Conservation (phyloP, 805 yeast species). For the Teunomyces stri region DNA sequence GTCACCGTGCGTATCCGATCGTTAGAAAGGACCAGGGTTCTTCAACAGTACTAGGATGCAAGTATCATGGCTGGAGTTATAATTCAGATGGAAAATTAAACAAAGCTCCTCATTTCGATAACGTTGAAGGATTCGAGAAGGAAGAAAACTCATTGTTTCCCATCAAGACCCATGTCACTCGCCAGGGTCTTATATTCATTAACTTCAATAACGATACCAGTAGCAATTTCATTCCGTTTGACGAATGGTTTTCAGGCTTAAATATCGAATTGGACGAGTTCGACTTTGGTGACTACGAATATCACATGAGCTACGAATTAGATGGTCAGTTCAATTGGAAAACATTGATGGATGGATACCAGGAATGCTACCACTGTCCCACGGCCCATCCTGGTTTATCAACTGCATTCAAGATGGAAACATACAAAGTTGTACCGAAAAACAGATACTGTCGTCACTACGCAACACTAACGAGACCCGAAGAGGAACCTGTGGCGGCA, state of each 20-base stretch:
- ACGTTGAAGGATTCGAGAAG: conserved; percentile 57
- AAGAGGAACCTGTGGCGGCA: conserved; percentile 26
- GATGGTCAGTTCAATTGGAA: conserved; percentile 68
- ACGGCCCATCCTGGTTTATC: conserved; percentile 64
- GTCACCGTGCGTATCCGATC: conserved; percentile 65
- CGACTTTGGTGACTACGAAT: conserved; percentile 60
- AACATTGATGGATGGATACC: conserved; percentile 65
- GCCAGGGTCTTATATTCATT: conserved; percentile 56
- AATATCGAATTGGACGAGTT: conserved; percentile 53
- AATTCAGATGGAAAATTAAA: conserved; percentile 57
- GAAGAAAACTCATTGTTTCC: conserved; percentile 54
- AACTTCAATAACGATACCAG: conserved; percentile 47
- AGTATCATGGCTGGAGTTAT: conserved; percentile 66
- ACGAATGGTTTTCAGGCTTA: conserved; percentile 51
- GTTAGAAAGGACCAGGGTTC: conserved; percentile 58
- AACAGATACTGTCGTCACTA: conserved; percentile 60
- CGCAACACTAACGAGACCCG: conserved; percentile 47
- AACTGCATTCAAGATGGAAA: conserved; percentile 58
- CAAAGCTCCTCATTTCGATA: conserved; percentile 62
- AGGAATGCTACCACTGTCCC: conserved; percentile 68
- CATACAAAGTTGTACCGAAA: conserved; percentile 63
- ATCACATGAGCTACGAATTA: conserved; percentile 62
- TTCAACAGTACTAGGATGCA: conserved; percentile 56
- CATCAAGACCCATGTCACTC: conserved; percentile 52
- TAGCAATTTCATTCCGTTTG: conserved; percentile 47